phyloP scores from a whole-genome alignment of 495 filamentous ascomycete species.

The Aspergillus coremiiformis region DNA sequence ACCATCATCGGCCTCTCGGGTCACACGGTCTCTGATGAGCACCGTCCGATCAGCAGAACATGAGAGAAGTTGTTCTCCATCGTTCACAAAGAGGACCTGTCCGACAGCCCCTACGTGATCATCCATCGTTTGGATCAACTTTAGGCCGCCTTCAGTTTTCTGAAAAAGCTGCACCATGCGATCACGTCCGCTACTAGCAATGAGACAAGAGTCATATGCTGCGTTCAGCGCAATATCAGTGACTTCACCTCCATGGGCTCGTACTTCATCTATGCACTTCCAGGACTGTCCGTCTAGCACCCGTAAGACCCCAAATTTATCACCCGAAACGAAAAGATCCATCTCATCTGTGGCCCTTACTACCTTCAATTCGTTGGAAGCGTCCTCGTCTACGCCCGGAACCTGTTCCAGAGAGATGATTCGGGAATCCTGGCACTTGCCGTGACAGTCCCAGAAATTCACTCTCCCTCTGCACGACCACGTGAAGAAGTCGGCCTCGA shows the following conservation, averaged over 20 bases:
- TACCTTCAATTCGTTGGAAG: conserved; percentile 68
- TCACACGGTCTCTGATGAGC: conserved; percentile 67
- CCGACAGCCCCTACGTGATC: conserved; percentile 69
- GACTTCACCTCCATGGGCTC: conserved; percentile 82
- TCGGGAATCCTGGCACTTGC: conserved; percentile 56
- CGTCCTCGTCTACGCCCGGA: conserved; percentile 47
- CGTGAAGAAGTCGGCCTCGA: conserved; percentile 69
- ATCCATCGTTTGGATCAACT: conserved; percentile 65
- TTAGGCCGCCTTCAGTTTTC: conserved; percentile 44
- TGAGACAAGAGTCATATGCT: conserved; percentile 34
- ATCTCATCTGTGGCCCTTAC: conserved; percentile 53
- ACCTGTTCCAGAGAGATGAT: conserved; percentile 62
- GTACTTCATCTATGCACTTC: conserved; percentile 54
- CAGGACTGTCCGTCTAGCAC: conserved; percentile 40
- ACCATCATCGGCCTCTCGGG: conserved; percentile 52
- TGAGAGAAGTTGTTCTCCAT: conserved; percentile 68
- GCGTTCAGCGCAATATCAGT: conserved; percentile 64
- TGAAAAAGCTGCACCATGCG: conserved; percentile 84
- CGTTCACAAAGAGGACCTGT: conserved; percentile 52
- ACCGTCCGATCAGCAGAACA: conserved; percentile 84
- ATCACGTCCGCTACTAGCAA: conserved; percentile 80
- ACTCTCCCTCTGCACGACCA: conserved; percentile 76
- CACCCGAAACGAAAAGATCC: conserved; percentile 67
- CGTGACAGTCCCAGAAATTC: conserved; percentile 72
- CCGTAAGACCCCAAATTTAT: conserved; percentile 75